These are phyloP conservation scores for Sodiomyces alkalinus DNA, from an alignment of 2,329 filamentous ascomycete genomes.

Conservation along the genomic window DNA sequence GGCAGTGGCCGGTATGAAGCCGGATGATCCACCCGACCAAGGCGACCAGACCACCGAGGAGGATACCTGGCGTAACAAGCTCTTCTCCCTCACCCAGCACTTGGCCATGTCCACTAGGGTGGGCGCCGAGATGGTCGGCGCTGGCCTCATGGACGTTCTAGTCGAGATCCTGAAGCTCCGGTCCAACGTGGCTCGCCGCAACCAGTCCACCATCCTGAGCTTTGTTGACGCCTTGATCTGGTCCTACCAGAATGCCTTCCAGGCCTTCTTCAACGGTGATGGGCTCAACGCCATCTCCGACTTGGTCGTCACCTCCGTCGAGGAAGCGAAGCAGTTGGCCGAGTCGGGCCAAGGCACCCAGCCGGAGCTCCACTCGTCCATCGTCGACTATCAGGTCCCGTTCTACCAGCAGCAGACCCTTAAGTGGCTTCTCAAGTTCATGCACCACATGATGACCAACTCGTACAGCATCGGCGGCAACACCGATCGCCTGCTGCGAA, in stretches of 20 bases:
- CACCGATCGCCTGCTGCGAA: conserved; percentile 78
- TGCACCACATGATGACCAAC: conserved; percentile 87
- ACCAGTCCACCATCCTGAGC: conserved; percentile 68
- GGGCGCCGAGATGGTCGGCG: conserved; percentile 71
- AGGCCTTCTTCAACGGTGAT: conserved; percentile 63
- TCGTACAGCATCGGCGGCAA: conserved; percentile 55
- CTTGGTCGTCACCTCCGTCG: conserved; percentile 66
- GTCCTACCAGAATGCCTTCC: conserved; percentile 70
- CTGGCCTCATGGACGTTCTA: conserved; percentile 78
- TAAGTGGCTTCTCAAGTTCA: conserved; percentile 88
- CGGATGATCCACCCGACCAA: conserved; percentile 34
- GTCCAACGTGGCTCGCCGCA: conserved; percentile 66
- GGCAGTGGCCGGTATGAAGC: conserved; percentile 67
- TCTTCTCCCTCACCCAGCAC: conserved; percentile 77
- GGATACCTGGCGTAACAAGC: conserved; percentile 79
- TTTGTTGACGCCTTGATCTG: conserved; percentile 86
- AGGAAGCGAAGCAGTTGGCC: conserved; percentile 51
- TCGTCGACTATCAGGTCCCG: conserved; percentile 85
- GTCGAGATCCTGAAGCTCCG: conserved; percentile 78
- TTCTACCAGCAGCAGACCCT: conserved; percentile 89
- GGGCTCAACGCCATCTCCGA: conserved; percentile 87
- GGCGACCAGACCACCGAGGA: conserved; percentile 48
- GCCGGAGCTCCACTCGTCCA: conserved; percentile 53
- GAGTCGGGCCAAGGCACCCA: conserved; percentile 57
- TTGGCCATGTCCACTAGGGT: conserved; percentile 62